Conservation (phyloP, 139 green algal genomes). For the Tetradesmus obliquus region DNA sequence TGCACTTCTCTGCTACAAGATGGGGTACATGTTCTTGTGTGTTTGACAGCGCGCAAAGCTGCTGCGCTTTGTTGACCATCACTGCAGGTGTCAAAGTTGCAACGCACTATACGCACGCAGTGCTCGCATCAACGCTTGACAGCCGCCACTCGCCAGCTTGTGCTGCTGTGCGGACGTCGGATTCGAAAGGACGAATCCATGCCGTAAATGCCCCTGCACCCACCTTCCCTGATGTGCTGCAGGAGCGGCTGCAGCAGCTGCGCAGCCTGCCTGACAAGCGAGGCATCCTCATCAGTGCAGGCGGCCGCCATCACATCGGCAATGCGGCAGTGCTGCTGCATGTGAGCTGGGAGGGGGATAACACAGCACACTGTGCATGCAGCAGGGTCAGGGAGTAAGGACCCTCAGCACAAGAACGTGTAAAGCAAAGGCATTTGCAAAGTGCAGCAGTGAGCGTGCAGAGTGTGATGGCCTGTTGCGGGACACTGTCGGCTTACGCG, state of each 20-base stretch:
- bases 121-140: too few species aligned
- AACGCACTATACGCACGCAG: too few species aligned
- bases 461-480: too few species aligned
- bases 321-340: conserved; percentile 17
- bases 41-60: too few species aligned
- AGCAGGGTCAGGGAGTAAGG: too few species aligned
- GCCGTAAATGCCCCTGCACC: background rate
- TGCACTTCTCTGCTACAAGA: too few species aligned
- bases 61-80: too few species aligned
- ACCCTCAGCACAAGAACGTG: too few species aligned
- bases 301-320: conserved; percentile 2
- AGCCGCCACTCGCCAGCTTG: background rate
- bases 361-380: too few species aligned
- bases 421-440: background rate
- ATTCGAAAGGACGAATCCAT: background rate
- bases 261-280: background rate
- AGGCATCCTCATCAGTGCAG: conserved; percentile 34
- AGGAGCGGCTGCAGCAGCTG: conserved; percentile 18
- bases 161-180: background rate
- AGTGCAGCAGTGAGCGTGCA: too few species aligned
- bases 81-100: background rate
- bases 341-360: background rate
- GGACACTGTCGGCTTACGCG: too few species aligned
- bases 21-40: too few species aligned
- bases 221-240: background rate